Percentiles rank a stretch among this genome's conserved stretches.
Conservation (phyloP, 1,284 basidiomycete genomes). For the Ganoderma resinaceum region DNA sequence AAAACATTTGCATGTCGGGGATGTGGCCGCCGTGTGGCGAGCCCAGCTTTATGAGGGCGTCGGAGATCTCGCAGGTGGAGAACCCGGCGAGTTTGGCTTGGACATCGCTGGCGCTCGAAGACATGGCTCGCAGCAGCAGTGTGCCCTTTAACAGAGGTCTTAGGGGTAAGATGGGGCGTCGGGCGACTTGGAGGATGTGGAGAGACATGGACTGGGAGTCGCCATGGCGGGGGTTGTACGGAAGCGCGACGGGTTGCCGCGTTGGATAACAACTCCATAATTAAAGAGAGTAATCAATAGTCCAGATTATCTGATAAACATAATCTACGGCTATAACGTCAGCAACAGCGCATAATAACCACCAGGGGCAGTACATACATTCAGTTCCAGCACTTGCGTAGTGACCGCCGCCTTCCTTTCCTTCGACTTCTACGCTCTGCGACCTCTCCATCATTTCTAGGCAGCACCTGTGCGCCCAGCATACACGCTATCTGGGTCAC, state of each 20-base stretch:
- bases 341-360: constrained; percentile 11
- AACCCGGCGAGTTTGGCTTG: constrained; percentile 50
- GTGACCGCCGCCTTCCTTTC: not conserved
- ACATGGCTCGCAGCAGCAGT: constrained; percentile 28
- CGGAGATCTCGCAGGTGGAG: constrained; percentile 88
- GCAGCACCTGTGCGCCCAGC: not conserved
- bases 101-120: constrained; percentile 26
- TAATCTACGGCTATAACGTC: constrained; percentile 14
- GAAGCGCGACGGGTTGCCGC: constrained; percentile 9
- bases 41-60: constrained; percentile 89
- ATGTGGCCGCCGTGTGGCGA: constrained; percentile 81
- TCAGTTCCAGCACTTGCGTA: not conserved
- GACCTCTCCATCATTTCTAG: not conserved
- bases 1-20: constrained; percentile 77
- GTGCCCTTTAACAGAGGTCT: not conserved
- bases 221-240: not conserved
- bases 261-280: not conserved
- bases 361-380: not conserved
- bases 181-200: constrained; percentile 1
- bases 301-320: not conserved
- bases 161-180: not conserved
- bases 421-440: not conserved
- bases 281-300: not conserved
- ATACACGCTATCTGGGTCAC: not conserved
- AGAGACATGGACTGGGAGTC: constrained; percentile 3